Conservation (phyloP, 768 basidiomycete genomes). For the Pleurotus giganteus region DNA sequence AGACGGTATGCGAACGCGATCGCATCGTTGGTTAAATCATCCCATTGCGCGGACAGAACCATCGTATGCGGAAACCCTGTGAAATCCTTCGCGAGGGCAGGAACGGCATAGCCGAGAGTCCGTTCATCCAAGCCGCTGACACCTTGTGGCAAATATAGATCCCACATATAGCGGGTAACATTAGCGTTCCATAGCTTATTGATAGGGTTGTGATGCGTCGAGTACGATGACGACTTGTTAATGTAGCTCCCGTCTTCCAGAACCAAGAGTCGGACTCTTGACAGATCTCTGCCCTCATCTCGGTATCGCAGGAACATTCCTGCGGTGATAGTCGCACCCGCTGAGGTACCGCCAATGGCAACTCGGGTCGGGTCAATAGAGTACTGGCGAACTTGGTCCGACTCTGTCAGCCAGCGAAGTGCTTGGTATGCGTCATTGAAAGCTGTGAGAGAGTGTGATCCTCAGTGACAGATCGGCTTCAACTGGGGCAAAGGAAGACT, state of each 20-base stretch:
- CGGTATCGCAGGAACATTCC: constrained; percentile 11
- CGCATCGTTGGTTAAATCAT: constrained; percentile 10
- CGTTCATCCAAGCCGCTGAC: neutral
- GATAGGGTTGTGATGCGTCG: constrained; percentile 10
- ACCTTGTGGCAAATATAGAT: constrained; percentile 6
- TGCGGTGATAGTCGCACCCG: constrained; percentile 8
- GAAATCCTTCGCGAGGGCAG: constrained; percentile 9
- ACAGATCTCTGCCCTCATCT: constrained; percentile 2
- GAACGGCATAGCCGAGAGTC: constrained; percentile 9
- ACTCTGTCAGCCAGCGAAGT: constrained; percentile 7
- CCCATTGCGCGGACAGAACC: constrained; percentile 11
- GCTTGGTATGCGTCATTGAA: constrained; percentile 11
- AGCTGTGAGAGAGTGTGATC: constrained; percentile 1
- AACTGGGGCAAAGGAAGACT: neutral
- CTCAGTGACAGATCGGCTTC: neutral
- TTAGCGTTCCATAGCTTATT: constrained; percentile 10
- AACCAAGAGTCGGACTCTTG: constrained; percentile 5
- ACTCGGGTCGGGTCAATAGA: constrained; percentile 6
- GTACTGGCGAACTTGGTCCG: neutral
- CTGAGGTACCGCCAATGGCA: constrained; percentile 8
- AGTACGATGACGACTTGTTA: constrained; percentile 9
- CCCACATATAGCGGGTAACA: constrained; percentile 9
- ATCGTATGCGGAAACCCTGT: constrained; percentile 5
- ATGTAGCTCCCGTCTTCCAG: constrained; percentile 10
- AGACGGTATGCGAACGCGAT: constrained; percentile 10